These are phyloP conservation scores for Candolleomyces eurysporus DNA, from an alignment of 768 basidiomycete species.

Conservation along the genomic window DNA sequence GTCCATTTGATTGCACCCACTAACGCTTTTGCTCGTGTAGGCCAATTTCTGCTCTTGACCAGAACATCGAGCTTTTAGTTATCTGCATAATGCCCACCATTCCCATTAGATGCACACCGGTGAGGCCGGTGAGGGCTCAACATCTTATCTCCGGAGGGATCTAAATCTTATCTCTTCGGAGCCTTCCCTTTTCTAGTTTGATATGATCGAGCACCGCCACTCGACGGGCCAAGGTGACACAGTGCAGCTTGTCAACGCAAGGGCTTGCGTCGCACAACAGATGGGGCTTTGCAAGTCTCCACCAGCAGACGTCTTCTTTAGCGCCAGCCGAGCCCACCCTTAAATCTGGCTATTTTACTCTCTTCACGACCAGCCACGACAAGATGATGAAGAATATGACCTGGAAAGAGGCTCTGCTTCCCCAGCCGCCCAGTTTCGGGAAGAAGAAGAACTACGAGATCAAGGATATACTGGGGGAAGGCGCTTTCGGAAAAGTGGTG, in stretches of 20 bases:
- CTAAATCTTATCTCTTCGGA: background rate
- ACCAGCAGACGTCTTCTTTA: too few relatives aligned
- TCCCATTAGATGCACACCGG: too few relatives aligned
- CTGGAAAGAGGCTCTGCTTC: slow-evolving; percentile 60
- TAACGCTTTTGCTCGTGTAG: too few relatives aligned
- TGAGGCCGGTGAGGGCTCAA: too few relatives aligned
- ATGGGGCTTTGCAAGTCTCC: too few relatives aligned
- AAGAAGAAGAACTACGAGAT: slow-evolving; percentile 86
- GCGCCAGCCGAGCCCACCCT: too few relatives aligned
- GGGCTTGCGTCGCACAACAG: too few relatives aligned
- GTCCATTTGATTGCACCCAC: too few relatives aligned
- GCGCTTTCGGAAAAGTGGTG: slow-evolving; percentile 90
- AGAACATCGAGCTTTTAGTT: too few relatives aligned
- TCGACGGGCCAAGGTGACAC: background rate
- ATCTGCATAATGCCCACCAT: too few relatives aligned
- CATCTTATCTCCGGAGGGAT: background rate
- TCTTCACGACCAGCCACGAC: background rate
- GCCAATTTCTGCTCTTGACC: too few relatives aligned
- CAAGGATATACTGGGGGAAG: slow-evolving; percentile 71
- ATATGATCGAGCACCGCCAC: background rate
- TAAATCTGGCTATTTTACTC: too few relatives aligned
- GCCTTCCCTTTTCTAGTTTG: background rate
- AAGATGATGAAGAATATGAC: slow-evolving; percentile 40
- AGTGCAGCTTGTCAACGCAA: background rate
- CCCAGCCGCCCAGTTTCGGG: slow-evolving; percentile 80